Evolutionary conservation across 306 rosid genomes (phyloP).

Genomic region (Dryas octopetala): DNA sequence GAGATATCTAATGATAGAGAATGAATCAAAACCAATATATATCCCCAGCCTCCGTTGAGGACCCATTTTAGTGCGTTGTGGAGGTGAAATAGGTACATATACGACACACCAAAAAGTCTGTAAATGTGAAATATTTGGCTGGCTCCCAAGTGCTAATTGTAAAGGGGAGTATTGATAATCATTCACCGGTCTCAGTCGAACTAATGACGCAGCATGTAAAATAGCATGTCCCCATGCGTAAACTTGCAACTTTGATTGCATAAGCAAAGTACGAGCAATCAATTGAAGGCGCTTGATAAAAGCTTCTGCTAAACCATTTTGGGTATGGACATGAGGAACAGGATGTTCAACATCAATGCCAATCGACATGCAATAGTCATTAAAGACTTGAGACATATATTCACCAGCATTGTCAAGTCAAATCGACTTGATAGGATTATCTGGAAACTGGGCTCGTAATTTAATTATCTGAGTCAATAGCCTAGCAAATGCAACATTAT

Average conservation of each 20-base stretch:
- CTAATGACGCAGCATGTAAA: background rate
- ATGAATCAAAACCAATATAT: conserved; percentile 1
- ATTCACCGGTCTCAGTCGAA: background rate
- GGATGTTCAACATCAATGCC: too few species aligned
- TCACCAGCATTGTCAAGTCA: too few species aligned
- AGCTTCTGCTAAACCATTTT: too few species aligned
- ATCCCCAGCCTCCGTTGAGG: background rate
- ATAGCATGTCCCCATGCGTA: too few species aligned
- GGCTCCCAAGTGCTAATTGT: background rate
- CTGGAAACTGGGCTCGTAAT: too few species aligned
- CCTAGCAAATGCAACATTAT: background rate
- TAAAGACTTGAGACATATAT: too few species aligned
- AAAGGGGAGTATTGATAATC: background rate
- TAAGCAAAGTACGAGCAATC: background rate
- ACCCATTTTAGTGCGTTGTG: background rate
- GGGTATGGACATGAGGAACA: too few species aligned
- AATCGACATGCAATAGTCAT: too few species aligned
- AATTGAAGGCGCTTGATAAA: too few species aligned
- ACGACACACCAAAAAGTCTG: background rate
- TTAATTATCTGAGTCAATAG: background rate
- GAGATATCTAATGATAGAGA: background rate
- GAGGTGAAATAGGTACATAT: background rate
- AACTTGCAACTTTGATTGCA: too few species aligned
- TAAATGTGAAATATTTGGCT: background rate
- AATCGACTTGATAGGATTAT: too few species aligned